Conservation (phyloP, 305 asterid species). For the Solanum hybrid region DNA sequence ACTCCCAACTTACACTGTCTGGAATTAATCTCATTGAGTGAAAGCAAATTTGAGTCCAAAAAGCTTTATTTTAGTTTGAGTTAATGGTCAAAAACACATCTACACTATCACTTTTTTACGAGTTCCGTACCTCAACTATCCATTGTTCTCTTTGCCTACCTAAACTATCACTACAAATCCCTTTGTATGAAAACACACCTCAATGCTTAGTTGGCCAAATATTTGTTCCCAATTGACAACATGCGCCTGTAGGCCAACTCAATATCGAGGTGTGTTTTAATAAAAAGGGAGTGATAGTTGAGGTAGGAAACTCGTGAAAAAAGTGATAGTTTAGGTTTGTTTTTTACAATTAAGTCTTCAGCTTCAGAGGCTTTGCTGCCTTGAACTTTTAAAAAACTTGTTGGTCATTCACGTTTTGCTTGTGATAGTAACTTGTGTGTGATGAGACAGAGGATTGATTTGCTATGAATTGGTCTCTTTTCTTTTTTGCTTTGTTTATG, state of each 20-base stretch:
- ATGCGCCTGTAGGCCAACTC: background rate
- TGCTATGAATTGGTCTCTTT: background rate
- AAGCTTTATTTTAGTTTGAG: background rate
- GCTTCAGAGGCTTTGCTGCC: background rate
- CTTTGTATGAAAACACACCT: background rate
- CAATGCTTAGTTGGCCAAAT: background rate
- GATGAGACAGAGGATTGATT: background rate
- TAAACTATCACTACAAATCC: background rate
- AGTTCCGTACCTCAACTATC: background rate
- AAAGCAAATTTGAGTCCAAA: background rate
- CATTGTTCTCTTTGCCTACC: background rate
- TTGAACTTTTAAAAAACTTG: background rate
- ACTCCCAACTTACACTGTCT: background rate
- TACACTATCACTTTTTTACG: background rate
- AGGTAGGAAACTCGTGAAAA: background rate
- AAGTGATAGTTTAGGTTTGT: background rate
- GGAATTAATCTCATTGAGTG: background rate
- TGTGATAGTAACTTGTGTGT: background rate
- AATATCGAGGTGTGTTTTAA: background rate
- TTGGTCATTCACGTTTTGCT: background rate
- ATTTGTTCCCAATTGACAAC: background rate
- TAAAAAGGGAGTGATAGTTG: background rate
- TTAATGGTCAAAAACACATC: background rate
- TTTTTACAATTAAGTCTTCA: background rate
- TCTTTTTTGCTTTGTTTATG: background rate